Evolutionary conservation across 148 eudicot genomes (phyloP).

Genomic region (Pouteria glomerata): DNA sequence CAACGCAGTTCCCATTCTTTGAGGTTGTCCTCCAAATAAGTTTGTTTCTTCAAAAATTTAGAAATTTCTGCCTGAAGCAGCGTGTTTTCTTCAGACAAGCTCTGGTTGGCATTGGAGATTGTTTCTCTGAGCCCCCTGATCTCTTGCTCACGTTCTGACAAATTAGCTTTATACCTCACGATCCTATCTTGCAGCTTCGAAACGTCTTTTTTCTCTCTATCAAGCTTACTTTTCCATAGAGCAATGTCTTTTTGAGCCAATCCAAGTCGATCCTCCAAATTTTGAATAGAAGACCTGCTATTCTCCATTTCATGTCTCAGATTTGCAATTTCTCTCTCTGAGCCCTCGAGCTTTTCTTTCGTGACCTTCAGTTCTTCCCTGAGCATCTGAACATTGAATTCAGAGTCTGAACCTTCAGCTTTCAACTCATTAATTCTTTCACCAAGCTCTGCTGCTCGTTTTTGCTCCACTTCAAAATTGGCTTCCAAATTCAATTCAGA

Average conservation of each 20-base stretch:
- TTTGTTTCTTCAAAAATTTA: slow-evolving; percentile 46
- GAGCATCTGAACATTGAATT: slow-evolving; percentile 26
- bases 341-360: slow-evolving; percentile 40
- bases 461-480: slow-evolving; percentile 13
- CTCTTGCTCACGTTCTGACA: slow-evolving; percentile 79
- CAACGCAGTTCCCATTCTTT: slow-evolving; percentile 65
- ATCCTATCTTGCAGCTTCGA: slow-evolving; percentile 64
- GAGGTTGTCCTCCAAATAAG: slow-evolving; percentile 51
- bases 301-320: slow-evolving; percentile 51
- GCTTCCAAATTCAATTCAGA: slow-evolving; percentile 7
- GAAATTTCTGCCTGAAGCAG: slow-evolving; percentile 60
- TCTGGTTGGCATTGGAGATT: slow-evolving; percentile 56
- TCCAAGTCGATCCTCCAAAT: slow-evolving; percentile 52
- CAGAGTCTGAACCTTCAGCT: slow-evolving; percentile 31
- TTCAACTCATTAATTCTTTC: slow-evolving; percentile 25
- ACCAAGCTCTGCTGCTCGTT: slow-evolving; percentile 17
- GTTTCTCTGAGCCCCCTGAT: slow-evolving; percentile 68
- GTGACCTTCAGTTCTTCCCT: slow-evolving; percentile 44
- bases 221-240: slow-evolving; percentile 53
- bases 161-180: slow-evolving; percentile 68
- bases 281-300: slow-evolving; percentile 33
- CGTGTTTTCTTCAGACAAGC: slow-evolving; percentile 48
- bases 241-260: slow-evolving; percentile 54
- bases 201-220: slow-evolving; percentile 56
- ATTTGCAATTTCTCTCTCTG: slow-evolving; percentile 48